Base-by-base conservation (phyloP, 495 filamentous ascomycete species). In the Hypoxylon perforatum region DNA sequence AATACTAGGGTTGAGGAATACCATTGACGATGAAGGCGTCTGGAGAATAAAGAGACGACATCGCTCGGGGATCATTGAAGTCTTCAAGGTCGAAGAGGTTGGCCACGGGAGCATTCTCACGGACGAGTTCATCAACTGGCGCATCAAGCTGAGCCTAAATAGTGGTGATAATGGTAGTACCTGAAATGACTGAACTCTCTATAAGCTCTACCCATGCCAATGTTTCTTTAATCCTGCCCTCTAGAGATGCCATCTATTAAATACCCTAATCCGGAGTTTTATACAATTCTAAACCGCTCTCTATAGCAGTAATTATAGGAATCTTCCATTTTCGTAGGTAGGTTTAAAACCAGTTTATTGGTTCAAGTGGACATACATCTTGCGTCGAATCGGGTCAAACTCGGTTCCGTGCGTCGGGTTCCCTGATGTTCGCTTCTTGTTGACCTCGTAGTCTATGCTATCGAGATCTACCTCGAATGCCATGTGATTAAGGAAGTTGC, bases 91-190 rank as follows among this genome's bases (percentile, higher is more conserved):
- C 0, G 89, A 92, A 70, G 90, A 91, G 48, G 85, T 82, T 5
- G 92, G 91, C 0, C 86, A 91, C 57, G 92, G 92, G 7, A 81
- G 82, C 35, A 93, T 97, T 44, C 78, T 97, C n/a, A 88, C 88
- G 1, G 80, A 85, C 25, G 85, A 90, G 12, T 97, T 96, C 70
- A 82, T 89, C 60, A 80, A 87, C 53, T 96, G 92, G 91, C 80
- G 92, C 51, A 86, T 82, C 22, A 84, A 83, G 56, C 71, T 84
- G 17, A 73, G 61, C 17, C 49, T 81, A 23, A 57, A 48, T 11
- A 56, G 47, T 30, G 48, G 55, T 22, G 60, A 30, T 28, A 63
- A 30, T 4, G 57, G 59, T 12, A 58, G 49, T 44, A 36, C 56
- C 22, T 66, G 18, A 65, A 19, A 19, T 35, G 57, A 42, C 41